Evolutionary conservation across 1,284 basidiomycete species (phyloP).

Genomic region (Microbotryum silenes-acaulis): DNA sequence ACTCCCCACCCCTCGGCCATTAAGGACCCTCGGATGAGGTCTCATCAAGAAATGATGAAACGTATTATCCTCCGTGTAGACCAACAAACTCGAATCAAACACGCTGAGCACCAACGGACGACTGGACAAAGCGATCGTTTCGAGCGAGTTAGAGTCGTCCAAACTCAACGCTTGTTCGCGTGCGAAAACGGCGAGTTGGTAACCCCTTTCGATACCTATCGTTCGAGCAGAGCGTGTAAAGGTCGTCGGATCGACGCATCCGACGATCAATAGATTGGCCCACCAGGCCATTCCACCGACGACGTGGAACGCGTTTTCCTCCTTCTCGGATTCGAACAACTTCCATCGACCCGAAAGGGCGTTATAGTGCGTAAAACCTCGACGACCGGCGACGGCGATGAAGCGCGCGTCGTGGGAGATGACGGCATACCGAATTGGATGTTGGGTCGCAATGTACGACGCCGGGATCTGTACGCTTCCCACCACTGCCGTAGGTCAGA

Average conservation of each 20-base stretch:
- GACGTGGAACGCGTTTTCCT: constrained; percentile 83
- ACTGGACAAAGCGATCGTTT: constrained; percentile 87
- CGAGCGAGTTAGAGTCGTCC: constrained; percentile 52
- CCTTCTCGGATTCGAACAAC: constrained; percentile 68
- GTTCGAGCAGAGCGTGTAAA: too few relatives aligned
- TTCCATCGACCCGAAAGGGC: constrained; percentile 94
- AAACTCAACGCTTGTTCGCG: constrained; percentile 74
- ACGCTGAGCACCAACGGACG: constrained; percentile 83
- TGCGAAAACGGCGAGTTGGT: constrained; percentile 85
- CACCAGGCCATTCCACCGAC: constrained; percentile 94
- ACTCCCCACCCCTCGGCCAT: constrained; percentile 46
- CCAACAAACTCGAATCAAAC: constrained; percentile 91
- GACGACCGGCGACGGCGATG: constrained; percentile 84
- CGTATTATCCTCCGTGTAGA: constrained; percentile 94
- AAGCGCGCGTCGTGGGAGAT: constrained; percentile 85
- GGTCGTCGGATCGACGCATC: constrained; percentile 37
- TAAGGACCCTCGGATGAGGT: constrained; percentile 58
- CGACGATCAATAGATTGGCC: constrained; percentile 87
- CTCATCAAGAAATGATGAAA: constrained; percentile 87
- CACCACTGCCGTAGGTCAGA: not conserved
- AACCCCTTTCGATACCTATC: constrained; percentile 55
- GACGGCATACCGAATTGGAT: constrained; percentile 90
- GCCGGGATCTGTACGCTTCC: constrained; percentile 61
- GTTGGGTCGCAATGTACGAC: constrained; percentile 78
- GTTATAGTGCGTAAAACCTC: constrained; percentile 90